Evolutionary conservation across 805 yeast species (phyloP).

Genomic region (Candida sanyiensis): DNA sequence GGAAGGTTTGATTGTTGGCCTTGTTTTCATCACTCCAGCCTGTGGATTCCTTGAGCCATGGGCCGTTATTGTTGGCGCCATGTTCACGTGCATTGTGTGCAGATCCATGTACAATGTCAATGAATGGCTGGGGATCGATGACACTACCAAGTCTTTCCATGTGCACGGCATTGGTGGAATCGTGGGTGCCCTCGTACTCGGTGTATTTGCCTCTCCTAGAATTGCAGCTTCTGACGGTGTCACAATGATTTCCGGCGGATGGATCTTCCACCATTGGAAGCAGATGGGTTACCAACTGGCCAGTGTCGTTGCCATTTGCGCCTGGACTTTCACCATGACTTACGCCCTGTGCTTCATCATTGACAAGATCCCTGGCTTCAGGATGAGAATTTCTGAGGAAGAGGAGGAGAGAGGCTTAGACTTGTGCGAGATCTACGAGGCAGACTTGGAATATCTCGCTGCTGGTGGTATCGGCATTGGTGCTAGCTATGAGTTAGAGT

Average conservation of each 20-base stretch:
- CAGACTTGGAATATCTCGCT: constrained; percentile 30
- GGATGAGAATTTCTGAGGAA: constrained; percentile 39
- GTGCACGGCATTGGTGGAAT: constrained; percentile 98
- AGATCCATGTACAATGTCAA: constrained; percentile 84
- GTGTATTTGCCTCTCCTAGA: constrained; percentile 75
- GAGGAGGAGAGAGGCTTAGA: constrained; percentile 50
- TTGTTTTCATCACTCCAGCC: constrained; percentile 95
- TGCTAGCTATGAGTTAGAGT: constrained; percentile 11
- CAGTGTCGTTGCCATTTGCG: constrained; percentile 32
- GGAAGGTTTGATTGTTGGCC: constrained; percentile 91
- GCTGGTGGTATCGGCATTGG: not conserved
- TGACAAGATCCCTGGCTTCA: constrained; percentile 46
- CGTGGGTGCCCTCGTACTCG: constrained; percentile 80
- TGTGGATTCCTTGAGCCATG: constrained; percentile 90
- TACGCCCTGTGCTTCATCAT: constrained; percentile 39
- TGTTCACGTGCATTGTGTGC: constrained; percentile 74
- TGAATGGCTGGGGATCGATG: constrained; percentile 74
- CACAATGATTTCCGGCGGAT: constrained; percentile 84
- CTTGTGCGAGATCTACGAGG: constrained; percentile 45
- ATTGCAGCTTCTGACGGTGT: constrained; percentile 89
- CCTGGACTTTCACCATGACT: constrained; percentile 43
- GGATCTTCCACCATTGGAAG: constrained; percentile 86
- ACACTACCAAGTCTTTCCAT: constrained; percentile 87
- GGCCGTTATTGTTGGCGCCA: constrained; percentile 82
- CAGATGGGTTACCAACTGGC: constrained; percentile 90